Evolutionary conservation across 495 filamentous ascomycete species (phyloP), one percentile per base, ranked within the genome.

Genomic region (Pyrenopolyporus hunteri): DNA sequence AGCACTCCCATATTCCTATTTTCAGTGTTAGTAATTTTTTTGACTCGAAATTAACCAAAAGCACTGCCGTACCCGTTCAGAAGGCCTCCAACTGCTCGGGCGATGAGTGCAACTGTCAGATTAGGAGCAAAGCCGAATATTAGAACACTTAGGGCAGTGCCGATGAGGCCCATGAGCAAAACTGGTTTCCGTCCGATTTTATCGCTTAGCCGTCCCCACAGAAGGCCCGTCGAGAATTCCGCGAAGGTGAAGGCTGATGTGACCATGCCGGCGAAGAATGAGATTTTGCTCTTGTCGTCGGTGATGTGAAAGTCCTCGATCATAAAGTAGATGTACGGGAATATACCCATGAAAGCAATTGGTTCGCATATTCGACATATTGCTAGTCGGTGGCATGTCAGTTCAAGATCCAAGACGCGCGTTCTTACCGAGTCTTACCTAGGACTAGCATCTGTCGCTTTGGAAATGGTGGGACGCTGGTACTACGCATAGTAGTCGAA

Each of bases 341-440:
- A 98, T 64, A 99, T 97, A 45, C 92, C 97, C 89, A 96, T 98
- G 82, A 99, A 98, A 7, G 94, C 95, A 73, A 99, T 97, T 40
- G 94, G 94, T 74, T 99, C 94, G 80, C 91, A 97, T 74, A 99
- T 95, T 65, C 94, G 87, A 71, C 91, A 95, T 61, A 96, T 74
- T 28, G 93, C 94, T 98, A 66, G 44, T 59, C 42, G 13, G 39
- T 52, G 39, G 2, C 45, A 53, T 62, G 74, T 84, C 66, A 83
- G 73, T 42, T 37, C 31, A 4, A 53, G 47, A 11, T 45, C 20
- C 44, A 48, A 45, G 13, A 19, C 49, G 20, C 28, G 29, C 26
- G 36, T 26, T 64, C 46, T 44, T 59, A 44, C 55, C 61, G 22
- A 25, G 29, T 72, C 82, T 70, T 73, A 92, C 89, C 89, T 59